Percentiles rank a stretch among this genome's conserved stretches.
Conservation (phyloP, 768 basidiomycete genomes). For the Leccinum olivaceopallidum region DNA sequence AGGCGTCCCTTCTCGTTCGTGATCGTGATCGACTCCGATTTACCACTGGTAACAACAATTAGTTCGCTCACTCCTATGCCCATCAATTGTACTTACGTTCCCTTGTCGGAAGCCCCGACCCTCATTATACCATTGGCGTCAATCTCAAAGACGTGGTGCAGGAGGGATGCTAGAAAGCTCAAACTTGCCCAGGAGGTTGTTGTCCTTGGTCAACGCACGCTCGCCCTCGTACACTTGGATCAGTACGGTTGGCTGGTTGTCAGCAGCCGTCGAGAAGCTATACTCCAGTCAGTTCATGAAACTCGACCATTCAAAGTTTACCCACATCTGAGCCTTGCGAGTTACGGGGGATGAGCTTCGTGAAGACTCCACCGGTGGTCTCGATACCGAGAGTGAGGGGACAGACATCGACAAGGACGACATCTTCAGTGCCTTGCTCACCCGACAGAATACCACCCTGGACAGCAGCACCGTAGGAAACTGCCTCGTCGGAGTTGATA, state of each 20-base stretch:
- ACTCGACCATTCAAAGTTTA: not conserved
- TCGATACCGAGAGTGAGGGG: conserved; percentile 98
- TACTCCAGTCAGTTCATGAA: not conserved
- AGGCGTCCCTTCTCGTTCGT: conserved; percentile 96
- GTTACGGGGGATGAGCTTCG: conserved; percentile 97
- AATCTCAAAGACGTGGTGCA: conserved; percentile 92
- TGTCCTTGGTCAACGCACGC: conserved; percentile 96
- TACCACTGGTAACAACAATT: conserved; percentile 49
- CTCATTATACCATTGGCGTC: conserved; percentile 97
- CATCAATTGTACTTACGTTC: conserved; percentile 57
- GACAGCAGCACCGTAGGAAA: conserved; percentile 98
- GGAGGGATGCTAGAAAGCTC: conserved; percentile 92
- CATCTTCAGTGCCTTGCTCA: conserved; percentile 84
- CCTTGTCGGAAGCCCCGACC: conserved; percentile 91
- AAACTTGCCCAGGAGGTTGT: conserved; percentile 97
- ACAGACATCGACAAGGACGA: conserved; percentile 95
- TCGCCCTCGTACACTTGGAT: conserved; percentile 99
- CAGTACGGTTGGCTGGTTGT: conserved; percentile 92
- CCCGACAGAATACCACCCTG: conserved; percentile 98
- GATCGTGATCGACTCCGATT: conserved; percentile 89
- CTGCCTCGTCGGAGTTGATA: conserved; percentile 99
- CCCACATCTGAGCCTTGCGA: conserved; percentile 90
- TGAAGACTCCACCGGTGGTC: conserved; percentile 98
- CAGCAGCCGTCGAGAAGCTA: conserved; percentile 79
- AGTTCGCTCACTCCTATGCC: not conserved